phyloP scores from a whole-genome alignment of 2,329 filamentous ascomycete species.

The Fusarium brachygibbosum region DNA sequence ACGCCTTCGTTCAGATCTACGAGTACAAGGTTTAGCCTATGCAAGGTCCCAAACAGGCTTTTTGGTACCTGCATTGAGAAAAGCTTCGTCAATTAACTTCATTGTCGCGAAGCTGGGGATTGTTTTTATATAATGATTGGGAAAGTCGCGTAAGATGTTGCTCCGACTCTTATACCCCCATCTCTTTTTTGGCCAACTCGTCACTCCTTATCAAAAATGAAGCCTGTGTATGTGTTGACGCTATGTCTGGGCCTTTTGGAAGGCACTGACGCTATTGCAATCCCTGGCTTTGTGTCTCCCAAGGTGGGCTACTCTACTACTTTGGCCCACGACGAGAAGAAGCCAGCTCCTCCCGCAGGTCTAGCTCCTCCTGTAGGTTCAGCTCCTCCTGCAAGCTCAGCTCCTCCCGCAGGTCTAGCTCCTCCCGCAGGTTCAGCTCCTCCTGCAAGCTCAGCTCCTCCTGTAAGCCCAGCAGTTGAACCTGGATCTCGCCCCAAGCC shows the following conservation, averaged over 20 bases:
- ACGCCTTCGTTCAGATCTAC: background rate
- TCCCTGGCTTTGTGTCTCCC: background rate
- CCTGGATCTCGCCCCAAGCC: background rate
- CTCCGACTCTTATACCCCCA: background rate
- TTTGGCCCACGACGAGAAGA: background rate
- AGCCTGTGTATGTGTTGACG: constrained; percentile 10
- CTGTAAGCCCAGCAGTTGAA: background rate
- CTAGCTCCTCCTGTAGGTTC: background rate
- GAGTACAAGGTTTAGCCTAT: background rate
- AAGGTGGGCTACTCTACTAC: constrained; percentile 14
- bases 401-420: background rate
- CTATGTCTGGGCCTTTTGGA: constrained; percentile 12
- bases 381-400: background rate
- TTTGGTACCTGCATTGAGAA: constrained; percentile 19
- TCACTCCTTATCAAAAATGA: constrained; percentile 13
- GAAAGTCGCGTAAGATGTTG: background rate
- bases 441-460: background rate
- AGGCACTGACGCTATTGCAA: constrained; percentile 2
- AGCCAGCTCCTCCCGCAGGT: background rate
- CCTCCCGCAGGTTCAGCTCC: background rate
- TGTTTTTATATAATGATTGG: constrained; percentile 22
- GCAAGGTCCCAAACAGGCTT: constrained; percentile 8
- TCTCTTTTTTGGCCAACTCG: background rate
- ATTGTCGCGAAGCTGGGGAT: background rate
- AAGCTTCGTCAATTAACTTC: background rate